A percentile compares a stretch with the other conserved stretches of the same genome.
Evolutionary conservation across 2,329 filamentous ascomycete genomes (phyloP).

Genomic region (Hymenoscyphus repandus): DNA sequence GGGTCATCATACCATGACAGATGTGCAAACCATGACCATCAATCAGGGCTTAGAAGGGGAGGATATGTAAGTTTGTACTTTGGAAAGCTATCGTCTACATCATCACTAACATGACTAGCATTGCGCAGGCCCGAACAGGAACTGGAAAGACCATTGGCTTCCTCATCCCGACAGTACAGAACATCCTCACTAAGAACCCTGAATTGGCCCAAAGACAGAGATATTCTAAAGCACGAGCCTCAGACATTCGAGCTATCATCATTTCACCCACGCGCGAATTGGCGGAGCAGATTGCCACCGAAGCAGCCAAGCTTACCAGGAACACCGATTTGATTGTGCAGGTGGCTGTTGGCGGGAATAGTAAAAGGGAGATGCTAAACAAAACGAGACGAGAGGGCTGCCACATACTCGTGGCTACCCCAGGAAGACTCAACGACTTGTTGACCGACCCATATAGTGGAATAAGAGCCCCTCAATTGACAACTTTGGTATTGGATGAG

Average conservation of each 20-base stretch:
- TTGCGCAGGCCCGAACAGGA: slow-evolving; percentile 94
- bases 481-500: slow-evolving; percentile 91
- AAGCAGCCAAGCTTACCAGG: slow-evolving; percentile 50
- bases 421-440: slow-evolving; percentile 78
- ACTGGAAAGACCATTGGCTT: slow-evolving; percentile 97
- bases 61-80: slow-evolving; percentile 29
- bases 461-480: slow-evolving; percentile 53
- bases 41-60: slow-evolving; percentile 65
- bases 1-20: slow-evolving; percentile 80
- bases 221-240: slow-evolving; percentile 36
- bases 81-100: background rate
- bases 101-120: slow-evolving; percentile 41
- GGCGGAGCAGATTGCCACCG: slow-evolving; percentile 72
- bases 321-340: slow-evolving; percentile 46
- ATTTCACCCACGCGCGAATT: slow-evolving; percentile 79
- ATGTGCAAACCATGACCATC: slow-evolving; percentile 83
- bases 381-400: slow-evolving; percentile 61
- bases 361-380: slow-evolving; percentile 48
- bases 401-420: slow-evolving; percentile 85
- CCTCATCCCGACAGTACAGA: slow-evolving; percentile 78
- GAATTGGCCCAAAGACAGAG: slow-evolving; percentile 43
- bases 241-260: slow-evolving; percentile 65
- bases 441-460: slow-evolving; percentile 51
- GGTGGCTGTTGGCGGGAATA: slow-evolving; percentile 83
- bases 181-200: slow-evolving; percentile 60